Conservation (phyloP, 768 basidiomycete species). For the Cyclocybe cylindracea region DNA sequence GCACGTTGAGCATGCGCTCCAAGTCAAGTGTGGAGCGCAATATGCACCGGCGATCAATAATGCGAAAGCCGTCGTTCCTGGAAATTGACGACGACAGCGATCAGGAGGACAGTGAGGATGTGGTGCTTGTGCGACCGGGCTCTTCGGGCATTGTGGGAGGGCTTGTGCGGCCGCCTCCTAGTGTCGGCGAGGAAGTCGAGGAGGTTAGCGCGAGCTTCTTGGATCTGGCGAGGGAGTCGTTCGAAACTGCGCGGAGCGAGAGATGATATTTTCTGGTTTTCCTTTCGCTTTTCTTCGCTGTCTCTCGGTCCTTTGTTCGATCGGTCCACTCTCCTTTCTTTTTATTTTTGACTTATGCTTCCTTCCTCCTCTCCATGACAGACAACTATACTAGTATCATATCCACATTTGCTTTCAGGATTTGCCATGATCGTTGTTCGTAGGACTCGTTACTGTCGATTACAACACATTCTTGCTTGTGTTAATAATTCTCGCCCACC, state of each 20-base stretch:
- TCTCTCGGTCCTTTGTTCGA: not conserved
- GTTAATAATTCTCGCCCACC: conserved; percentile 15
- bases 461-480: not conserved
- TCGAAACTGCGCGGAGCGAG: conserved; percentile 45
- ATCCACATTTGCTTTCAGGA: not conserved
- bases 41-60: conserved; percentile 52
- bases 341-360: conserved; percentile 8
- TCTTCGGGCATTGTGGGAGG: no score
- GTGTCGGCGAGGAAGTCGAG: not conserved
- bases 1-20: conserved; percentile 26
- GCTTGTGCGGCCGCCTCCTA: no score
- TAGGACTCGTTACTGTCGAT: no score
- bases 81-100: conserved; percentile 61
- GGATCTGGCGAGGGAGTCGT: conserved; percentile 52
- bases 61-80: conserved; percentile 72
- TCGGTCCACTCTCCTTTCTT: conserved; percentile 7
- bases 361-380: not conserved
- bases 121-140: not conserved
- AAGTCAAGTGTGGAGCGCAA: conserved; percentile 38
- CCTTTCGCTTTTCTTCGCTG: not conserved
- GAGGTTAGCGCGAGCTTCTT: conserved; percentile 43
- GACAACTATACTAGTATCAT: no score
- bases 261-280: conserved; percentile 6
- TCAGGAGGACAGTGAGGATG: conserved; percentile 26
- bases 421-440: not conserved